Percentiles rank a stretch among this genome's conserved stretches.
These are phyloP conservation scores for Neofusicoccum sp. DNA, from an alignment of 2,329 filamentous ascomycete genomes.

Conservation along the genomic window DNA sequence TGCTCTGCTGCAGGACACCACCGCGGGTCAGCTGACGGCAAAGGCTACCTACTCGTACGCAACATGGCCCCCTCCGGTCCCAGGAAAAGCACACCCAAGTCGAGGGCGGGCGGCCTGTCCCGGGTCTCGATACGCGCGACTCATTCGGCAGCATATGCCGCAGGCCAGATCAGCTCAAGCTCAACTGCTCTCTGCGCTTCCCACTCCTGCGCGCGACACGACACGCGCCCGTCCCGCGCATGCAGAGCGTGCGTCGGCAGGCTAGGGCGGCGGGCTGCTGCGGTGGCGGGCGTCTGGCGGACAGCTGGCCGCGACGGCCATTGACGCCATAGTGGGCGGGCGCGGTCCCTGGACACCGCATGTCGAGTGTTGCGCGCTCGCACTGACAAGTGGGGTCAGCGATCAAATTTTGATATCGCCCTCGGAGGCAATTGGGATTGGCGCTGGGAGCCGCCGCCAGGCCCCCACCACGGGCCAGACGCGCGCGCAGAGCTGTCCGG, in stretches of 20 bases:
- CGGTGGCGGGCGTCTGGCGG: background rate
- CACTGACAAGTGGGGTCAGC: slow-evolving; percentile 20
- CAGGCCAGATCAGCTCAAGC: slow-evolving; percentile 17
- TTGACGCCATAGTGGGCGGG: slow-evolving; percentile 19
- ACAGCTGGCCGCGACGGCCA: slow-evolving; percentile 10
- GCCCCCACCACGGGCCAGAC: slow-evolving; percentile 18
- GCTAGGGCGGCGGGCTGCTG: background rate
- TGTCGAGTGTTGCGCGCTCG: slow-evolving; percentile 5
- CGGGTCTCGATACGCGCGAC: slow-evolving; percentile 12
- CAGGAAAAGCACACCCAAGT: slow-evolving; percentile 13
- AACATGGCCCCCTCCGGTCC: slow-evolving; percentile 15
- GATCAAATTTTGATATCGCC: slow-evolving; percentile 20
- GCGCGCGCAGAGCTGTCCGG: slow-evolving; percentile 18
- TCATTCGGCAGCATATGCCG: slow-evolving; percentile 19
- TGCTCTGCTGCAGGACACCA: background rate
- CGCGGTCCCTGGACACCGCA: slow-evolving; percentile 9
- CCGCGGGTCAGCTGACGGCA: slow-evolving; percentile 1
- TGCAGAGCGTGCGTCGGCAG: background rate
- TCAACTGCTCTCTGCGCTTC: slow-evolving; percentile 13
- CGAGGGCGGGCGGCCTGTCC: slow-evolving; percentile 18
- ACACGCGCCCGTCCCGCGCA: slow-evolving; percentile 15
- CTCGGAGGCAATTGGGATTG: slow-evolving; percentile 19
- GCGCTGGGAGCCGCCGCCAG: slow-evolving; percentile 18
- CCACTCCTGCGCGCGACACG: slow-evolving; percentile 14
- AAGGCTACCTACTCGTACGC: slow-evolving; percentile 7